Percentiles rank a stretch among this genome's conserved stretches.
Evolutionary conservation across 768 basidiomycete species (phyloP).

Genomic region (Tephrocybe sp.): DNA sequence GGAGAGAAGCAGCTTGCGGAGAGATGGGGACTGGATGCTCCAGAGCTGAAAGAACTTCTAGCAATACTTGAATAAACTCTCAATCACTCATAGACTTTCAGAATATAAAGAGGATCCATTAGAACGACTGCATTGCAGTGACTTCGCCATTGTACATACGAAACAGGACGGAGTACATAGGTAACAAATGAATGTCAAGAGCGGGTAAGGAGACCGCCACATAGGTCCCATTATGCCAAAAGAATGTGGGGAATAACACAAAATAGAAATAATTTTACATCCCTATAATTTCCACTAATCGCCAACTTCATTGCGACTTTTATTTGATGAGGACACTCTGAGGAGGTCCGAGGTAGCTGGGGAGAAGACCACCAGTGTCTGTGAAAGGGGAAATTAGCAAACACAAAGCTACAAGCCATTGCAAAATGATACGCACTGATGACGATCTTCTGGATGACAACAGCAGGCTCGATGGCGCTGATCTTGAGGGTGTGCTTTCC

Average conservation of each 20-base stretch:
- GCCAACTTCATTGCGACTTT: too few relatives aligned
- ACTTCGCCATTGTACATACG: too few relatives aligned
- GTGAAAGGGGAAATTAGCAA: neutral
- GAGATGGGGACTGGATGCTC: constrained; percentile 2
- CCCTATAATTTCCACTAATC: too few relatives aligned
- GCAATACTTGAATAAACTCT: neutral
- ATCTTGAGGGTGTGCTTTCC: constrained; percentile 62
- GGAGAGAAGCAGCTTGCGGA: constrained; percentile 7
- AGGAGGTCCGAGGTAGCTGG: constrained; percentile 65
- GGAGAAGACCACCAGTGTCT: constrained; percentile 56
- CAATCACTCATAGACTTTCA: too few relatives aligned
- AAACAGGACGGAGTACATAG: too few relatives aligned
- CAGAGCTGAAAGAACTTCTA: constrained; percentile 4
- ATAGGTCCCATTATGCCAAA: too few relatives aligned
- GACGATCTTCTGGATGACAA: constrained; percentile 62
- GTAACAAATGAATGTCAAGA: too few relatives aligned
- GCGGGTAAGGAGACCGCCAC: too few relatives aligned
- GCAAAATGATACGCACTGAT: constrained; percentile 38
- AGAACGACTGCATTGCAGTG: too few relatives aligned
- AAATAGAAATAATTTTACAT: too few relatives aligned
- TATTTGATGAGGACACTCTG: constrained; percentile 36
- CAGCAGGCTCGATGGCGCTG: constrained; percentile 59
- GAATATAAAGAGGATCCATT: too few relatives aligned
- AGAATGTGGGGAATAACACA: too few relatives aligned
- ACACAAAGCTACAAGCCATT: constrained; percentile 1